Percentiles rank a stretch among this genome's conserved stretches.
These are phyloP conservation scores for Phytopythium montanum DNA, from an alignment of 352 stramenopile genomes.

Conservation along the genomic window DNA sequence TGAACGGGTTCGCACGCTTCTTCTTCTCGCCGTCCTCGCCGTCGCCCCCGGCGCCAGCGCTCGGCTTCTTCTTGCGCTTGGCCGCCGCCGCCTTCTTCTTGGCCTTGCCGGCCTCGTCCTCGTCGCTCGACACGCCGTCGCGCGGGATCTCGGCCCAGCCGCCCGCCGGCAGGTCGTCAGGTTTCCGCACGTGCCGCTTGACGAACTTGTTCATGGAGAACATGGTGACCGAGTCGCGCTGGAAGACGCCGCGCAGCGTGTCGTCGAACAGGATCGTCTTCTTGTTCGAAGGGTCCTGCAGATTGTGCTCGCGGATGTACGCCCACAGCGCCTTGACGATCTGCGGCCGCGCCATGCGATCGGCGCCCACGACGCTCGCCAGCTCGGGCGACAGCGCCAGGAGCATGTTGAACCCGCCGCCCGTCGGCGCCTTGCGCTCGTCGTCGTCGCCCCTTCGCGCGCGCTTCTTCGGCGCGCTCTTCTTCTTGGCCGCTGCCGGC, in stretches of 20 bases:
- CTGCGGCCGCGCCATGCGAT: slow-evolving; percentile 87
- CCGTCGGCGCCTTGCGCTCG: slow-evolving; percentile 17
- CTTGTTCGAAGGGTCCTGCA: slow-evolving; percentile 95
- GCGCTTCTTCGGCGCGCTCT: slow-evolving; percentile 47
- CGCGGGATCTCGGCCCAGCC: slow-evolving; percentile 76
- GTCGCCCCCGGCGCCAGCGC: slow-evolving; percentile 30
- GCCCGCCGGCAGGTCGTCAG: slow-evolving; percentile 48
- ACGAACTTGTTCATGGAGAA: slow-evolving; percentile 89
- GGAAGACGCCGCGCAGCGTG: slow-evolving; percentile 72
- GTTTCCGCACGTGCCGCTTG: slow-evolving; percentile 82
- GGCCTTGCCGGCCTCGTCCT: slow-evolving; percentile 57
- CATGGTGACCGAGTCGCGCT: slow-evolving; percentile 84
- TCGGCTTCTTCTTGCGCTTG: slow-evolving; percentile 54
- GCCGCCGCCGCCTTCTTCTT: slow-evolving; percentile 58
- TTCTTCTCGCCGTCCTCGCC: slow-evolving; percentile 42
- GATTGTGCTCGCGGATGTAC: slow-evolving; percentile 93
- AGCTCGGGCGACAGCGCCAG: slow-evolving; percentile 78
- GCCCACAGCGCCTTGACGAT: slow-evolving; percentile 96
- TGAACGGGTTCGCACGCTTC: slow-evolving; percentile 67
- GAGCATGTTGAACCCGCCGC: slow-evolving; percentile 71
- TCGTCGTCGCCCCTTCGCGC: slow-evolving; percentile 34
- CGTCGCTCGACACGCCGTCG: slow-evolving; percentile 78
- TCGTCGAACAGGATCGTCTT: slow-evolving; percentile 91
- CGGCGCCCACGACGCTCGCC: slow-evolving; percentile 72
- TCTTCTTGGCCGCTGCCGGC: slow-evolving; percentile 46